phyloP scores from a whole-genome alignment of 441 rosid genomes.

The Erodium moschatum region DNA sequence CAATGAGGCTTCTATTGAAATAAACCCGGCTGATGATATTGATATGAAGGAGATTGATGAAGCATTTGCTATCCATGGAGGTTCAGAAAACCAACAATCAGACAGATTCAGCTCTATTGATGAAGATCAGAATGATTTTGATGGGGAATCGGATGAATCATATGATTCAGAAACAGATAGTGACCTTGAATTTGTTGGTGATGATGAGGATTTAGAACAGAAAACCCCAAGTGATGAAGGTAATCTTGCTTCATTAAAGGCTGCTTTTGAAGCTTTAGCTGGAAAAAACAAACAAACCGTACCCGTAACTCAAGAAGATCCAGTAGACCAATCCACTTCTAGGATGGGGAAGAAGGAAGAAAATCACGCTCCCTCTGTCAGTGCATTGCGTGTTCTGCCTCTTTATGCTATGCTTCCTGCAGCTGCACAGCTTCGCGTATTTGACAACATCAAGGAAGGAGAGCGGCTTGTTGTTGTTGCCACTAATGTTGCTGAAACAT shows the following conservation, averaged over 20 bases:
- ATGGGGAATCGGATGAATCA: slow-evolving; percentile 37
- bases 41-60: slow-evolving; percentile 65
- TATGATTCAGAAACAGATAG: slow-evolving; percentile 51
- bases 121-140: slow-evolving; percentile 38
- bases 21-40: slow-evolving; percentile 34
- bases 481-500: slow-evolving; percentile 95
- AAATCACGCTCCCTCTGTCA: slow-evolving; percentile 22
- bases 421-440: slow-evolving; percentile 73
- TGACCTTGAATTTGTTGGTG: slow-evolving; percentile 47
- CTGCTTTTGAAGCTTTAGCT: slow-evolving; percentile 62
- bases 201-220: slow-evolving; percentile 27
- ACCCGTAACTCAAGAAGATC: slow-evolving; percentile 21
- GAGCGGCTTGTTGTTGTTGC: slow-evolving; percentile 80
- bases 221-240: slow-evolving; percentile 26
- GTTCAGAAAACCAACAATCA: slow-evolving; percentile 31
- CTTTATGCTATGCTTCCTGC: slow-evolving; percentile 92
- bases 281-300: slow-evolving; percentile 26
- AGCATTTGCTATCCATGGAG: slow-evolving; percentile 45
- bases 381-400: slow-evolving; percentile 61
- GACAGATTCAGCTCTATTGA: slow-evolving; percentile 46
- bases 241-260: slow-evolving; percentile 44
- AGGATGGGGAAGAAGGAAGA: slow-evolving; percentile 22
- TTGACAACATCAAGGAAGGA: slow-evolving; percentile 71
- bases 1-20: slow-evolving; percentile 26
- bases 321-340: slow-evolving; percentile 22